Conservation (phyloP, 176 grass and related monocot genomes). For the Oryza australiensis region DNA sequence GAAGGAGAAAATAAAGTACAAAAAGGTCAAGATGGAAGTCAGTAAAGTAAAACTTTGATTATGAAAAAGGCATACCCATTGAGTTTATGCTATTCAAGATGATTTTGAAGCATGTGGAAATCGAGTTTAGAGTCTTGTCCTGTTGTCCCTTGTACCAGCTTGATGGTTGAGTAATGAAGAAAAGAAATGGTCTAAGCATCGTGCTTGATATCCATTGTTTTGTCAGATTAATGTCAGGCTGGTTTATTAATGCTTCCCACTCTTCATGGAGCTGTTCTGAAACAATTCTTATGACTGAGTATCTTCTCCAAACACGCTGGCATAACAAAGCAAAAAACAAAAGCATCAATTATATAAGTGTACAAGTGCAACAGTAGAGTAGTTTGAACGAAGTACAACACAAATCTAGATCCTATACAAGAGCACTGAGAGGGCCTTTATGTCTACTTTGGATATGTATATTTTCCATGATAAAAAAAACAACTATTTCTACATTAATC, state of each 20-base stretch:
- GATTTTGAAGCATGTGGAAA: constrained; percentile 74
- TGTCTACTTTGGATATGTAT: not conserved
- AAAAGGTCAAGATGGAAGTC: too few relatives aligned
- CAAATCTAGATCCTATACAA: not conserved
- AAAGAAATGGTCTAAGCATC: constrained; percentile 89
- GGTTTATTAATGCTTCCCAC: constrained; percentile 63
- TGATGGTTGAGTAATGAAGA: constrained; percentile 64
- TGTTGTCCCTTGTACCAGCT: constrained; percentile 50
- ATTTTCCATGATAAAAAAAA: not conserved
- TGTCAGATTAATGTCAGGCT: constrained; percentile 48
- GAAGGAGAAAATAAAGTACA: too few relatives aligned
- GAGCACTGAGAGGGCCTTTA: not conserved
- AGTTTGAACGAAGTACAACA: constrained; percentile 21
- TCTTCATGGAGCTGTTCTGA: constrained; percentile 68
- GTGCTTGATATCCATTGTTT: constrained; percentile 73
- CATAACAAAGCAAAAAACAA: constrained; percentile 9
- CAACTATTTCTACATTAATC: not conserved
- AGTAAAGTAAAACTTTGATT: constrained; percentile 15
- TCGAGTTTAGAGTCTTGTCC: constrained; percentile 48
- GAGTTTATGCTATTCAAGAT: constrained; percentile 85
- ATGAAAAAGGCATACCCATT: constrained; percentile 45
- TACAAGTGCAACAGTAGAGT: not conserved
- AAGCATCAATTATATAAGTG: not conserved
- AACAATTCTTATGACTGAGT: constrained; percentile 51
- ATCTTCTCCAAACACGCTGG: constrained; percentile 87